Base-by-base conservation (phyloP, 345 rosid species). In the Syzygium oleosum region DNA sequence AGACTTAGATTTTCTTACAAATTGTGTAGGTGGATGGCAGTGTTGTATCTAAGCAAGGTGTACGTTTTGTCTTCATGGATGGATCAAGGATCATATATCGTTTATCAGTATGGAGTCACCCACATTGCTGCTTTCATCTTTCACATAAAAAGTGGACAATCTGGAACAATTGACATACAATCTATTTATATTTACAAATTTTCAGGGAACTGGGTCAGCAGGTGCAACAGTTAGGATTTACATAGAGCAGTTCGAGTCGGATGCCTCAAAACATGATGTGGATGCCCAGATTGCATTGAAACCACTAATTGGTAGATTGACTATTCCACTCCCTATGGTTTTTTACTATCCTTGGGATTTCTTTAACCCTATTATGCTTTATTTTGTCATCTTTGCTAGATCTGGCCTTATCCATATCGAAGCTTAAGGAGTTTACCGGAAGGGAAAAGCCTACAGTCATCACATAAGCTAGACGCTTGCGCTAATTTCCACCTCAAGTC, bases 391-490 rank as follows among this genome's bases (percentile, higher is more conserved):
- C 87, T 91, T 90, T 88, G 25, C 93, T 85, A 98, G 99, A 96
- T 91, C 91, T 96, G 91, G 99, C 98, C 38, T 90, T 96, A 84
- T 94, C 97, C 11, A 87, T 96, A 88, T 98, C 99, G 73, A 98
- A 94, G 95, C 93, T 98, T 91, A 93, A 95, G 93, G 98, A 93
- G 49, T 98, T 95, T 92, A 94, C 98, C 25, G 97, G 97, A 85
- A 94, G 98, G 94, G 98, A 96, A 93, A 96, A 93, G 91, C 99
- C 98, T 77, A 96, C 97, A n/a, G 99, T 96, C 89, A 94, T 96
- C 91, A 96, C 99, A 90, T 96, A 91, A 93, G 59, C 86, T 84
- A 23, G 61, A 84, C 7, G 9, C 25, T 52, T 9, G 11, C 27
- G 14, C 59, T 52, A 14, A 52, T 31, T 34, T 41, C 49, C 27